These are phyloP conservation scores for rapeseed (Brassica napus) DNA, from an alignment of 345 rosid species.

Conservation along the genomic window Da-Ae NC_063447.1:50494001-50494500, in stretches of 20 bases:
- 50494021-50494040: background rate
- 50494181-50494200: background rate
- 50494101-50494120: background rate
- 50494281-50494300: slow-evolving; percentile 38
- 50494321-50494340: slow-evolving; percentile 31
- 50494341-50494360: slow-evolving; percentile 79
- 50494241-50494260: slow-evolving; percentile 11
- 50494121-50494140: background rate
- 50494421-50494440: slow-evolving; percentile 92
- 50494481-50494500: background rate
- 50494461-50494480: background rate
- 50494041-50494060: too few relatives aligned
- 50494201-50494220: background rate
- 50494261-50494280: slow-evolving; percentile 32
- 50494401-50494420: slow-evolving; percentile 92
- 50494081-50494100: background rate
- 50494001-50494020: too few relatives aligned
- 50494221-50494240: slow-evolving; percentile 2
- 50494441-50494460: slow-evolving; percentile 55
- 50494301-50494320: slow-evolving; percentile 40
- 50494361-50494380: slow-evolving; percentile 72
- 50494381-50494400: slow-evolving; percentile 81
- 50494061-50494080: background rate
- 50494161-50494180: background rate
- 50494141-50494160: too few relatives aligned